Evolutionary conservation across 331 rosid genomes (phyloP), one percentile per base, ranked within the genome.

Genomic region (Dryas integrifolia): DNA sequence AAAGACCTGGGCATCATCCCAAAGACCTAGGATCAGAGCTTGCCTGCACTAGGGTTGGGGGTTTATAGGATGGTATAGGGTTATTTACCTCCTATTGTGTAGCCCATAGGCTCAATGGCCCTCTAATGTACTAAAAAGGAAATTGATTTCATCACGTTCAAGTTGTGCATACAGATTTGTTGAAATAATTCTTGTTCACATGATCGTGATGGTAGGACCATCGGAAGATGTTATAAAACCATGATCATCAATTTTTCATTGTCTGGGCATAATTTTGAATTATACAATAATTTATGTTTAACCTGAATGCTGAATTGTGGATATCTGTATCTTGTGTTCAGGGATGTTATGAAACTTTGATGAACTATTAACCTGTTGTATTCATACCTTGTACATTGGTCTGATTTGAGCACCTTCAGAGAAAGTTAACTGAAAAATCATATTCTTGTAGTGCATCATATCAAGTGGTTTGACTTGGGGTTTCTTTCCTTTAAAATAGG

Each of bases 161-260:
- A 48, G 39, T 11, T 21, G 15, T 8, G 5, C 69, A 48, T 61
- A 3, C 5, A 48, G 47, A 18, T 3, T 14, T 24, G 43, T 12
- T 49, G 41, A 65, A 47, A 12, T 26, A 66, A 10, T 66, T n/a
- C 13, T 47, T 35, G 50, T 59, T 47, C 4, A 13, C 48, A 48
- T 10, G 50, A 66, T 66, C 38, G 58, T 10, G 50, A 66, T 66
- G 6, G 55, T 9, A 60, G 48, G 50, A 59, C 59, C 76, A 58
- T 1, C 7, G 44, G 8, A 38, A 46, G 18, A 5, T 48, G 10
- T 11, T 0, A 30, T 30, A 60, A 58, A 46, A 46, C 67, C 58
- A 58, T n/a, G 18, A 67, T 48, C 53, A 21, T 21, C 3, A 11
- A 50, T 11, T 26, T 69, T 51, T 60, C 8, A 41, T 2, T 41